Base-by-base conservation (phyloP, 1,139 yeast genomes). In the Pichia sp. region DNA sequence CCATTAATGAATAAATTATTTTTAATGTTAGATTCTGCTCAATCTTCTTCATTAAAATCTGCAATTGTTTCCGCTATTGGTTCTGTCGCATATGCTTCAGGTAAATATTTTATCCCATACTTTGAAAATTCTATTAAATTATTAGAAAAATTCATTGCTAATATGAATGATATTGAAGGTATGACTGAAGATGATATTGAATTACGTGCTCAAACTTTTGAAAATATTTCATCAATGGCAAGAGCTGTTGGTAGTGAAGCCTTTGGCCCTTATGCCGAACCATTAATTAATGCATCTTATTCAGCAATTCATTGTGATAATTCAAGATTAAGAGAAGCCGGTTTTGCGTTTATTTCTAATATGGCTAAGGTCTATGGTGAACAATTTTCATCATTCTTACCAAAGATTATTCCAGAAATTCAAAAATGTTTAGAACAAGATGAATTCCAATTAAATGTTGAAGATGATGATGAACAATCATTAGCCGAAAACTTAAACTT, bases 41-140 rank as follows among this genome's bases (percentile, higher is more conserved):
- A 70, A 41, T 71, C 87, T 33, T 71, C 81, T 5, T 75, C 84
- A 39, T 76, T 92, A 62, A 87, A 85, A 69, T 76, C 92, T 41
- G 86, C 95, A 44, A 86, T 92, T 59, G 96, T 92, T 48, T 86
- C 96, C 46, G 97, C 97, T 33, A 86, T 92, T 62, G 97, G 97
- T 46, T 89, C 97, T 34, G 87, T 96, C 50, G 98, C 98, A 35
- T 89, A 83, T 60, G 95, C 98, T 46, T 81, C 96, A 43, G 96
- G 97, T 65, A 82, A 82, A 59, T 76, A 84, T 35, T 92, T 87
- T 67, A 71, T 76, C 52, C 97, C 97, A 51, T 92, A 74, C 71
- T 90, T 90, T 67, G 78, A 80, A 61, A 77, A 80, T 53, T 85
- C 97, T 42, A 79, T 92, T 56, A 79, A 82, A 61, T 78, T 76